Conservation (phyloP, 139 green algal genomes). For the Spirogloea muscicola region DNA sequence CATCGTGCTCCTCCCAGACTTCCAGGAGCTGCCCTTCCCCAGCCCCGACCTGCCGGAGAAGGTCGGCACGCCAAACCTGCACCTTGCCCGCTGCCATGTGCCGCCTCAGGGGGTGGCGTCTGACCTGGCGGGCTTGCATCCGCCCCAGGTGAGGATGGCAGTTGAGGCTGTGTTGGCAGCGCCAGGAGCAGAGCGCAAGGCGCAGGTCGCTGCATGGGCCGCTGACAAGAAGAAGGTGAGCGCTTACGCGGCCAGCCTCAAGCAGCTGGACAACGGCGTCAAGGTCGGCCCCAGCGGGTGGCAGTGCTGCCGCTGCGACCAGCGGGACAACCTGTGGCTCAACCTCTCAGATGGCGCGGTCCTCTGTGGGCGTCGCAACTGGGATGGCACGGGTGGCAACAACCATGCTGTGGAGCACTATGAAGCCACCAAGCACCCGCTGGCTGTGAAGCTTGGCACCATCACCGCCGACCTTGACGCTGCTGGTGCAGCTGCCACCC, state of each 20-base stretch:
- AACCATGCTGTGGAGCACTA: constrained; percentile 86
- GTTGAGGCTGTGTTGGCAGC: constrained; percentile 68
- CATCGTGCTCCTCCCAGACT: constrained; percentile 36
- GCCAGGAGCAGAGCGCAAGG: constrained; percentile 58
- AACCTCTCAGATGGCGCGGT: constrained; percentile 95
- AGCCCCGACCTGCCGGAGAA: constrained; percentile 24
- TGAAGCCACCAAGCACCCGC: constrained; percentile 83
- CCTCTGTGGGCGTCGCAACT: constrained; percentile 75
- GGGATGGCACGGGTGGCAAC: constrained; percentile 81
- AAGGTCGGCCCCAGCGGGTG: constrained; percentile 80
- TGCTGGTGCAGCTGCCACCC: constrained; percentile 15
- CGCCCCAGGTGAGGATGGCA: constrained; percentile 56
- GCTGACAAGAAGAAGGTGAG: constrained; percentile 62
- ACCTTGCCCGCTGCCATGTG: too few species aligned
- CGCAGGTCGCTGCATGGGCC: constrained; percentile 38
- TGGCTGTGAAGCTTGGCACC: constrained; percentile 97
- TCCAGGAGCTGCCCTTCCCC: constrained; percentile 37
- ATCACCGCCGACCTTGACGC: constrained; percentile 71
- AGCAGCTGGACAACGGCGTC: constrained; percentile 71
- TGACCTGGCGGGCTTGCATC: too few species aligned
- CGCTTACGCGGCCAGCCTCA: constrained; percentile 77
- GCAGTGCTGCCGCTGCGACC: constrained; percentile 75
- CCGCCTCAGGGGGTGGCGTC: too few species aligned
- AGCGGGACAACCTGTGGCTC: constrained; percentile 95
- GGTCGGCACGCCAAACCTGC: too few species aligned